Percentiles rank a stretch among this genome's conserved stretches.
phyloP scores from a whole-genome alignment of 805 yeast species.

The Kuraishia capsulata region DNA sequence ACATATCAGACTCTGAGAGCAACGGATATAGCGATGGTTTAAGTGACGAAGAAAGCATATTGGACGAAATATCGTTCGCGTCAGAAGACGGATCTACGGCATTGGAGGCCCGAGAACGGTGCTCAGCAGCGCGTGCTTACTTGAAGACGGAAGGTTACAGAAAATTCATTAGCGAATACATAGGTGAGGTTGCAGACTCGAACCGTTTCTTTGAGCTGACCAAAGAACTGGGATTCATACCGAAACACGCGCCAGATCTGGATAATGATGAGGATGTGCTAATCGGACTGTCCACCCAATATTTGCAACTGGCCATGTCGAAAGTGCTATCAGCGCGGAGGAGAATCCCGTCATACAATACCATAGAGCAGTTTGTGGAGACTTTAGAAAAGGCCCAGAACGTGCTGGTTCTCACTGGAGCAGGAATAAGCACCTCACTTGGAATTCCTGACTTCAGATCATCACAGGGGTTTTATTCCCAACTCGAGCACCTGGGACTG shows the following conservation, averaged over 20 bases:
- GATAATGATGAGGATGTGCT: conserved; percentile 13
- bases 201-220: conserved; percentile 50
- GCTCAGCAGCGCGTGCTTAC: conserved; percentile 37
- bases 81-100: background rate
- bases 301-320: conserved; percentile 55
- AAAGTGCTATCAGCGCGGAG: conserved; percentile 50
- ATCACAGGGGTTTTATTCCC: conserved; percentile 74
- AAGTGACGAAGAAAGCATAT: background rate
- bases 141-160: conserved; percentile 53
- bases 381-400: conserved; percentile 47
- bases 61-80: conserved; percentile 18
- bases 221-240: conserved; percentile 50
- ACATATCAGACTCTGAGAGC: too few relatives aligned
- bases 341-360: conserved; percentile 41
- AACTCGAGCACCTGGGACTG: conserved; percentile 57
- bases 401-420: conserved; percentile 78
- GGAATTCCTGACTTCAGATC: conserved; percentile 94
- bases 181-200: conserved; percentile 52
- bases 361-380: conserved; percentile 48
- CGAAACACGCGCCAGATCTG: conserved; percentile 11
- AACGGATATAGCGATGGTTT: background rate
- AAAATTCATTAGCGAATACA: conserved; percentile 48
- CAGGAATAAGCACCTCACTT: conserved; percentile 83
- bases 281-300: conserved; percentile 37
- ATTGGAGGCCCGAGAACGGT: conserved; percentile 22